phyloP scores from a whole-genome alignment of 2,329 filamentous ascomycete species.

The Trichoderma lentiforme region DNA sequence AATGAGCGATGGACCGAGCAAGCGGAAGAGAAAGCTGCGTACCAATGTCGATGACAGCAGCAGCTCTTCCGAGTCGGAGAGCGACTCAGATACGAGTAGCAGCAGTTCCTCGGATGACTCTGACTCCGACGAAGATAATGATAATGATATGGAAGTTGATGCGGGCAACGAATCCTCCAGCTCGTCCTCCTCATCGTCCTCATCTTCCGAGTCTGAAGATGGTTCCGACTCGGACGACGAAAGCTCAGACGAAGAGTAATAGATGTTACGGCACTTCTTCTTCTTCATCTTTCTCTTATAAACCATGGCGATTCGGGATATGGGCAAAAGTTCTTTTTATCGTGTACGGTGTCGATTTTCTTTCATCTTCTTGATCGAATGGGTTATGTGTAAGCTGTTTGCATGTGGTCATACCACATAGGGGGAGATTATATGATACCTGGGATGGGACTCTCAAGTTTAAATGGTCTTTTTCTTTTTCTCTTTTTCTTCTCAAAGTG shows the following conservation, averaged over 20 bases:
- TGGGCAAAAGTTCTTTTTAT: not conserved
- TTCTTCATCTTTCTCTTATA: not conserved
- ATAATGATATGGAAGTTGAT: slow-evolving; percentile 20
- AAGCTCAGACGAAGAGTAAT: slow-evolving; percentile 25
- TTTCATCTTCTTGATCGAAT: not conserved
- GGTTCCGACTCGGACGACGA: slow-evolving; percentile 21
- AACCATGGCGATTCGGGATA: not conserved
- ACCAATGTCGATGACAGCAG: slow-evolving; percentile 43
- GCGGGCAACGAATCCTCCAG: slow-evolving; percentile 36
- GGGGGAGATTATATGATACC: slow-evolving; percentile 23
- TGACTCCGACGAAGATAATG: slow-evolving; percentile 31
- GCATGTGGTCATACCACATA: slow-evolving; percentile 6
- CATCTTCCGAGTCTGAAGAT: slow-evolving; percentile 33
- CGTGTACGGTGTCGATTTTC: not conserved
- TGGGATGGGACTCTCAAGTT: slow-evolving; percentile 18
- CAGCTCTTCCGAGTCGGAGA: slow-evolving; percentile 33
- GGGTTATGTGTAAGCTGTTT: slow-evolving; percentile 25
- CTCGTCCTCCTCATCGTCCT: slow-evolving; percentile 41
- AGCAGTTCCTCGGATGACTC: slow-evolving; percentile 36
- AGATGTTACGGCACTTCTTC: not conserved
- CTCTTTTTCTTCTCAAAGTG: not conserved
- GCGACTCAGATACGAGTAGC: slow-evolving; percentile 33
- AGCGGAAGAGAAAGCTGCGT: slow-evolving; percentile 53
- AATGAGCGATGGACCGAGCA: slow-evolving; percentile 47
- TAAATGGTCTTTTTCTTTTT: not conserved